phyloP scores from a whole-genome alignment of 2,329 filamentous ascomycete species.

The Fusarium dimerum region DNA sequence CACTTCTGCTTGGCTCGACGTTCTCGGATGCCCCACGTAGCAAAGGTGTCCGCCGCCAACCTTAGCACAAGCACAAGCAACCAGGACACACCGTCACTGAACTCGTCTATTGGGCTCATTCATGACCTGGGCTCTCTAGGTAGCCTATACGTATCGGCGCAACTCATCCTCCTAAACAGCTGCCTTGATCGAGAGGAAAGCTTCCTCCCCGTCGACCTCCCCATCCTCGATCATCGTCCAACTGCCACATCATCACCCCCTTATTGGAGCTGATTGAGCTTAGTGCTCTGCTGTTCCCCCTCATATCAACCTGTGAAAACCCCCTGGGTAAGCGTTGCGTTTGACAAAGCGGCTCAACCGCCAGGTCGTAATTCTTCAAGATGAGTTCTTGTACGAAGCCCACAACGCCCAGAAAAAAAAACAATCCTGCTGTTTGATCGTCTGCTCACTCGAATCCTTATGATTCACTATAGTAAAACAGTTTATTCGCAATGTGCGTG shows the following conservation, averaged over 20 bases:
- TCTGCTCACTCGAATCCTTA: slow-evolving; percentile 14
- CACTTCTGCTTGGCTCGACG: slow-evolving; percentile 10
- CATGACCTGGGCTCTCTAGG: neutral
- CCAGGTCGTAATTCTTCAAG: slow-evolving; percentile 35
- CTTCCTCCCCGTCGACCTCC: slow-evolving; percentile 5
- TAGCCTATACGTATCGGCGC: slow-evolving; percentile 18
- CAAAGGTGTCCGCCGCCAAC: slow-evolving; percentile 31
- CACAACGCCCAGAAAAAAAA: slow-evolving; percentile 2
- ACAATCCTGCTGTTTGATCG: neutral
- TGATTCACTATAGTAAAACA: slow-evolving; percentile 75
- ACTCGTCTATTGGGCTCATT: neutral
- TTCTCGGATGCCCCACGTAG: slow-evolving; percentile 28
- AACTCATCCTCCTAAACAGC: slow-evolving; percentile 26
- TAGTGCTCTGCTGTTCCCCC: slow-evolving; percentile 6
- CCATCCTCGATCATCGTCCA: neutral
- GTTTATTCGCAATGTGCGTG: slow-evolving; percentile 98
- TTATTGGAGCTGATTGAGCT: slow-evolving; percentile 25
- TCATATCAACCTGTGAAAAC: slow-evolving; percentile 9
- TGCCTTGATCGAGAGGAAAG: slow-evolving; percentile 25
- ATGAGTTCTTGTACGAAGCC: slow-evolving; percentile 43
- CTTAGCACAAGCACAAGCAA: slow-evolving; percentile 14
- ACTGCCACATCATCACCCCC: slow-evolving; percentile 10
- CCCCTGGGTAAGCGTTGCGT: slow-evolving; percentile 26
- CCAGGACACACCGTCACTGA: slow-evolving; percentile 22
- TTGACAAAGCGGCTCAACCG: slow-evolving; percentile 32